Conservation (phyloP, 2,329 filamentous ascomycete species). For the Aspergillus fijiensis region DNA sequence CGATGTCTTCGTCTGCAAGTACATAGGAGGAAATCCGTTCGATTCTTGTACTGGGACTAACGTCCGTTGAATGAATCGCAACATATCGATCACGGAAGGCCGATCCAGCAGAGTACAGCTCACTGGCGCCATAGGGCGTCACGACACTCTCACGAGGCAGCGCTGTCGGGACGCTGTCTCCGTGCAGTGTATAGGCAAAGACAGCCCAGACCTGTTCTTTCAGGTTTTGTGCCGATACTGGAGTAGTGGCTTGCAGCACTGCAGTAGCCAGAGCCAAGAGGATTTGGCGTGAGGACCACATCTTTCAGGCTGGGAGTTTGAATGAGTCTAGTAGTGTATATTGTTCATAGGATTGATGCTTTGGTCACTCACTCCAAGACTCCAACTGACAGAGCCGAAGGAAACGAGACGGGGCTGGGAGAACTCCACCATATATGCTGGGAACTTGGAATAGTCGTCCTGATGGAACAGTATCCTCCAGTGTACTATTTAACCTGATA, state of each 20-base stretch:
- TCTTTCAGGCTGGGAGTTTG: background rate
- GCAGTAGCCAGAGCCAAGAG: constrained; percentile 4
- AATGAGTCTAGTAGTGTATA: background rate
- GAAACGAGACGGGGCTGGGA: background rate
- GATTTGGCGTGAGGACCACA: background rate
- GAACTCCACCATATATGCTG: background rate
- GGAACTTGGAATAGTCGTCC: background rate
- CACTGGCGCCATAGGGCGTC: constrained; percentile 56
- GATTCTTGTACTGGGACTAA: constrained; percentile 38
- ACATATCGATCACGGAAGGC: constrained; percentile 57
- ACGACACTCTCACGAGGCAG: constrained; percentile 41
- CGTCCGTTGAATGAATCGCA: constrained; percentile 24
- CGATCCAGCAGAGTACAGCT: constrained; percentile 52
- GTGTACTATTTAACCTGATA: background rate
- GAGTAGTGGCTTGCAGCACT: constrained; percentile 16
- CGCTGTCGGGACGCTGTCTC: constrained; percentile 54
- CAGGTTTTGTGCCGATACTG: constrained; percentile 28
- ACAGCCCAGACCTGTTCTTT: constrained; percentile 46
- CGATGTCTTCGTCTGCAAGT: constrained; percentile 49
- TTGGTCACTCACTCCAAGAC: background rate
- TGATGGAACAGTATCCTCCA: background rate
- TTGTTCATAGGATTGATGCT: background rate
- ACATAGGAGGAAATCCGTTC: constrained; percentile 47
- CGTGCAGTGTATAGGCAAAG: constrained; percentile 55
- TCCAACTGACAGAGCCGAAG: background rate